Conservation (phyloP, 2,329 filamentous ascomycete genomes). For the Pestalotiopsis sp. region DNA sequence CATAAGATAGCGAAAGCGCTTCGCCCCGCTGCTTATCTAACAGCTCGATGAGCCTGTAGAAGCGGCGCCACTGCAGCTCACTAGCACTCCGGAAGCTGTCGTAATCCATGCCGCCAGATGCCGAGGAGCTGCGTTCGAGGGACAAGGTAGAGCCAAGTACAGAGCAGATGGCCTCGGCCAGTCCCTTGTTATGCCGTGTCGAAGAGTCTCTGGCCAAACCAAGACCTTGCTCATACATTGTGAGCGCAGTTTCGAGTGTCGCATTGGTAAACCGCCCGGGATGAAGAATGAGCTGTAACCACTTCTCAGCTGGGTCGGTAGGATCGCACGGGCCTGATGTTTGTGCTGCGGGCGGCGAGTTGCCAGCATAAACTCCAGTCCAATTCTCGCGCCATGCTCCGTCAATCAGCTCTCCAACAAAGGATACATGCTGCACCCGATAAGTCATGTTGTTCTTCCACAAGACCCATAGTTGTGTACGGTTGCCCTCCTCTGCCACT, state of each 20-base stretch:
- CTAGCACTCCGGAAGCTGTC: conserved; percentile 73
- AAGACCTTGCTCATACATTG: conserved; percentile 75
- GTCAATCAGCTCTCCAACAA: conserved; percentile 66
- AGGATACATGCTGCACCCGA: conserved; percentile 72
- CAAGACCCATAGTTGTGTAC: conserved; percentile 70
- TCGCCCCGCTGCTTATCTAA: conserved; percentile 86
- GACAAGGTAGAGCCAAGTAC: conserved; percentile 71
- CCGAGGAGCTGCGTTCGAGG: conserved; percentile 53
- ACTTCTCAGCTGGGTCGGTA: conserved; percentile 77
- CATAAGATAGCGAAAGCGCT: conserved; percentile 76
- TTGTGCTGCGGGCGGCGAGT: conserved; percentile 54
- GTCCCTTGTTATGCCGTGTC: conserved; percentile 50
- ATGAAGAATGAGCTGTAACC: conserved; percentile 81
- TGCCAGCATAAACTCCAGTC: conserved; percentile 69
- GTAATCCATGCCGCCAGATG: conserved; percentile 71
- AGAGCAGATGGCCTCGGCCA: conserved; percentile 77
- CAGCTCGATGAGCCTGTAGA: conserved; percentile 83
- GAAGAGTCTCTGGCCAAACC: conserved; percentile 41
- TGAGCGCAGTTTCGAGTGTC: conserved; percentile 81
- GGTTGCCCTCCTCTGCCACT: conserved; percentile 56
- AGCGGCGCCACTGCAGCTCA: conserved; percentile 85
- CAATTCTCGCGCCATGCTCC: conserved; percentile 70
- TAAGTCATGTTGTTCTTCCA: conserved; percentile 87
- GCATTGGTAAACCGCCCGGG: conserved; percentile 80
- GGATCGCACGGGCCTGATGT: conserved; percentile 65